These are phyloP conservation scores for Quercus suber DNA, from an alignment of 306 rosid species.

Conservation along the genomic window DNA sequence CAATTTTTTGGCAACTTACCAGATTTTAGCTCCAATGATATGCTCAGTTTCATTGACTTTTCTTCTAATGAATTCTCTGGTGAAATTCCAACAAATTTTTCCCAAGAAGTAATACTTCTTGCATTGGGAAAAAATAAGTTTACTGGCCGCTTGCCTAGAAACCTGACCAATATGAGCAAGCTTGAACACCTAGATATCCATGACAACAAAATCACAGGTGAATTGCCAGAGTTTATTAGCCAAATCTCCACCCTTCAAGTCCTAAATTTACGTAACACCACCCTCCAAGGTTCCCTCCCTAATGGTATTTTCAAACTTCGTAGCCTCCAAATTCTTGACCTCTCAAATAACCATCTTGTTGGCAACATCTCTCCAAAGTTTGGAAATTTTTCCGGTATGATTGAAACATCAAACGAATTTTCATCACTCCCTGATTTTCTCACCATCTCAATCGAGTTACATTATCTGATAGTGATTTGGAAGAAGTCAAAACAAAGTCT, in stretches of 20 bases:
- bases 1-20: conserved; percentile 25
- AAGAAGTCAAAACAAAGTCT: conserved; percentile 18
- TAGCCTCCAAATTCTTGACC: conserved; percentile 20
- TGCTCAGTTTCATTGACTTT: conserved; percentile 12
- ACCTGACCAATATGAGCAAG: conserved; percentile 10
- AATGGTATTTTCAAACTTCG: neutral
- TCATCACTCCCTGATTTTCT: neutral
- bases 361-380: neutral
- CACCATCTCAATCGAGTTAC: neutral
- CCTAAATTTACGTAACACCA: too few relatives aligned
- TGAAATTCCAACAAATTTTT: conserved; percentile 23
- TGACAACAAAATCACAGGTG: conserved; percentile 14
- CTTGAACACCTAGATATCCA: conserved; percentile 28
- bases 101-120: conserved; percentile 12
- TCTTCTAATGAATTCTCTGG: conserved; percentile 30
- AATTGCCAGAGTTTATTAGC: too few relatives aligned
- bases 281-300: too few relatives aligned
- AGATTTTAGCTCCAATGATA: neutral
- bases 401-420: conserved; percentile 1
- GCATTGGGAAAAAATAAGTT: neutral
- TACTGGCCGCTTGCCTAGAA: conserved; percentile 21
- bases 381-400: conserved; percentile 19
- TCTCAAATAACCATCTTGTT: conserved; percentile 19
- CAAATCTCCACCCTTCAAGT: neutral
- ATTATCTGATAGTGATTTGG: conserved; percentile 24